phyloP scores from a whole-genome alignment of 208 protist genomes.

The Novymonas esmeraldas region DNA sequence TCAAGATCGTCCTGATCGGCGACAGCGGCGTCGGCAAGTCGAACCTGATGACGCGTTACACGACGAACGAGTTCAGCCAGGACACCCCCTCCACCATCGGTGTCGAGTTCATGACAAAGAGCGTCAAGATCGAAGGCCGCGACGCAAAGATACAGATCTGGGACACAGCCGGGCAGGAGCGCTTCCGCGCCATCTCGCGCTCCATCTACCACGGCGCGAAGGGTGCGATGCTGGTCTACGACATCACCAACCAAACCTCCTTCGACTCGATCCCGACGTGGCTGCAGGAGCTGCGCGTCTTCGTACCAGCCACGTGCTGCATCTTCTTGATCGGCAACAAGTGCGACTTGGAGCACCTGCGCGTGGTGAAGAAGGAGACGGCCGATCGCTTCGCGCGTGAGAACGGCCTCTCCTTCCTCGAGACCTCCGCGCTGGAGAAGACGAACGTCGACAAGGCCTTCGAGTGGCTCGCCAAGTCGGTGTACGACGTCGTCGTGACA shows the following conservation, averaged over 20 bases:
- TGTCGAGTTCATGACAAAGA: constrained; percentile 94
- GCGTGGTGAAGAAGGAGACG: constrained; percentile 94
- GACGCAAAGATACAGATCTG: constrained; percentile 99
- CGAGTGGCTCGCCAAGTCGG: constrained; percentile 96
- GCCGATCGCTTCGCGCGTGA: constrained; percentile 96
- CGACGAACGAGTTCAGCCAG: constrained; percentile 87
- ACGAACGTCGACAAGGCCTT: constrained; percentile 99
- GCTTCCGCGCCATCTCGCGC: constrained; percentile 98
- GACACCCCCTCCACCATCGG: constrained; percentile 93
- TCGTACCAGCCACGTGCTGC: constrained; percentile 96
- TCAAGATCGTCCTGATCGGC: constrained; percentile 96
- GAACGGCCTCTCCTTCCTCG: constrained; percentile 97
- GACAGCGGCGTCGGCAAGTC: constrained; percentile 92
- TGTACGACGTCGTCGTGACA: constrained; percentile 87
- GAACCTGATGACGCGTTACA: constrained; percentile 91
- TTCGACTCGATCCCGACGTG: constrained; percentile 98
- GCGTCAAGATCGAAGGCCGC: constrained; percentile 92
- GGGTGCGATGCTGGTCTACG: constrained; percentile 99
- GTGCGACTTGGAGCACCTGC: constrained; percentile 92
- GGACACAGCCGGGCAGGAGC: constrained; percentile 99
- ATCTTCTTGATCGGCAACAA: constrained; percentile 99
- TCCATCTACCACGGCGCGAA: constrained; percentile 98
- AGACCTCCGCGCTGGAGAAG: constrained; percentile 98
- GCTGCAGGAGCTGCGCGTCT: constrained; percentile 98
- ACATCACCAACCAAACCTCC: constrained; percentile 97